Conservation (phyloP, 106 monocot species). For the Cymbidium sinense region DNA sequence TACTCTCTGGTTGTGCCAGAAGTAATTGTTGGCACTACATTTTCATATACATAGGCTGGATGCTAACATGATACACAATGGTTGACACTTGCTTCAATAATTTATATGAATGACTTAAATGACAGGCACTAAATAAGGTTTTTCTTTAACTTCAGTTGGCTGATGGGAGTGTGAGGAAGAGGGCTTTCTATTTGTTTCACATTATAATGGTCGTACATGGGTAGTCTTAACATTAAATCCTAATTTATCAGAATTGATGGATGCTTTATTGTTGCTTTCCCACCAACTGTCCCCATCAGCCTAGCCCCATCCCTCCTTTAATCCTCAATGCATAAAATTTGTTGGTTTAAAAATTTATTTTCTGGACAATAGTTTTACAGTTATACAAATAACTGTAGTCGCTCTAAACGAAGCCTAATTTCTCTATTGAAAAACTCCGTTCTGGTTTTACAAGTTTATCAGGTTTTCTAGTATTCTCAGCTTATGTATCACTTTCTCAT, state of each 20-base stretch:
- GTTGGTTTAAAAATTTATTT: too few species aligned
- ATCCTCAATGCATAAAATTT: neutral
- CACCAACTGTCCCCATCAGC: neutral
- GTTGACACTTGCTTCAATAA: too few species aligned
- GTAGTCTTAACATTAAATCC: neutral
- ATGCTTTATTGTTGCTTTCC: neutral
- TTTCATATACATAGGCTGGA: neutral
- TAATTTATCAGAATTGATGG: neutral
- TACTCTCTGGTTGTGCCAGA: neutral
- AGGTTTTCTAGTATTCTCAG: neutral
- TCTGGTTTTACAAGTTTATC: neutral
- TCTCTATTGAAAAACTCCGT: neutral
- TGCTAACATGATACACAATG: too few species aligned
- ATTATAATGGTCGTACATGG: too few species aligned
- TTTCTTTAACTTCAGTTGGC: too few species aligned
- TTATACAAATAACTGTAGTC: too few species aligned
- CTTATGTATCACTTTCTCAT: neutral
- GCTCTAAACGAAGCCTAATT: too few species aligned
- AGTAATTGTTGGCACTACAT: neutral
- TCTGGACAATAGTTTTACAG: too few species aligned
- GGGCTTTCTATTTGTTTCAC: too few species aligned
- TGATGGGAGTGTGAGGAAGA: too few species aligned
- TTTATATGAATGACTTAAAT: too few species aligned
- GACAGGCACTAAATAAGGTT: too few species aligned
- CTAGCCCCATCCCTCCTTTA: neutral